Percentiles rank a stretch among this genome's conserved stretches.
These are phyloP conservation scores for Chaetothyriales sp. DNA, from an alignment of 2,329 filamentous ascomycete species.

Conservation along the genomic window DNA sequence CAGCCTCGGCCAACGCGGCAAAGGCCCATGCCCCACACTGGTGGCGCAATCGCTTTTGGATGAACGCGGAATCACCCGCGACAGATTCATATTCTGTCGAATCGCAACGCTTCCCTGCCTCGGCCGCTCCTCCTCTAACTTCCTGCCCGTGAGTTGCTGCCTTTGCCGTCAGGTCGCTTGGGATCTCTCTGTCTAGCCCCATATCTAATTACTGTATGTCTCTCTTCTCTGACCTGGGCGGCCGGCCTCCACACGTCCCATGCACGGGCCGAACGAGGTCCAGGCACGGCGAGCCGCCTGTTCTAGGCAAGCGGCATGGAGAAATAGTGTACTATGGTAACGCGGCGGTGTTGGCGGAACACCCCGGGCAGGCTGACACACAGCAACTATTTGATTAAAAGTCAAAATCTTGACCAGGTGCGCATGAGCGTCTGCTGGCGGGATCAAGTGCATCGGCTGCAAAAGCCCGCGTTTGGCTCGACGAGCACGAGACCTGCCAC, in stretches of 20 bases:
- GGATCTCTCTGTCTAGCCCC: background rate
- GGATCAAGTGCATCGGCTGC: background rate
- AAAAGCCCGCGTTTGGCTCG: background rate
- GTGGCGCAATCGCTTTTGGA: slow-evolving; percentile 37
- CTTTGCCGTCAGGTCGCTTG: background rate
- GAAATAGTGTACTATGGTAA: background rate
- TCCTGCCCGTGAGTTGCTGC: background rate
- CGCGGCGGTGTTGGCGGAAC: background rate
- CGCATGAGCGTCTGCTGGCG: background rate
- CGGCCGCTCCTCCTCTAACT: background rate
- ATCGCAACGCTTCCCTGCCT: background rate
- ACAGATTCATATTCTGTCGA: background rate
- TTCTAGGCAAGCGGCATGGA: too few species aligned
- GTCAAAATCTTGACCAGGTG: background rate
- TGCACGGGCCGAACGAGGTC: background rate
- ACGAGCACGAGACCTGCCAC: background rate
- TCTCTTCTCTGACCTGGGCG: background rate
- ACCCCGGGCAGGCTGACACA: too few species aligned
- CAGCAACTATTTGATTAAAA: background rate
- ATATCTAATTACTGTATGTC: background rate
- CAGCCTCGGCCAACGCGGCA: background rate
- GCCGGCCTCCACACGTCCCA: background rate
- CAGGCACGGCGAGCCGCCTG: too few species aligned
- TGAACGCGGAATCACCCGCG: slow-evolving; percentile 32
- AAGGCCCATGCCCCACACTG: background rate